Evolutionary conservation across 31 red algal species (phyloP), one percentile per base, ranked within the genome.

Genomic region (Odonthalia washingtoniensis): DNA sequence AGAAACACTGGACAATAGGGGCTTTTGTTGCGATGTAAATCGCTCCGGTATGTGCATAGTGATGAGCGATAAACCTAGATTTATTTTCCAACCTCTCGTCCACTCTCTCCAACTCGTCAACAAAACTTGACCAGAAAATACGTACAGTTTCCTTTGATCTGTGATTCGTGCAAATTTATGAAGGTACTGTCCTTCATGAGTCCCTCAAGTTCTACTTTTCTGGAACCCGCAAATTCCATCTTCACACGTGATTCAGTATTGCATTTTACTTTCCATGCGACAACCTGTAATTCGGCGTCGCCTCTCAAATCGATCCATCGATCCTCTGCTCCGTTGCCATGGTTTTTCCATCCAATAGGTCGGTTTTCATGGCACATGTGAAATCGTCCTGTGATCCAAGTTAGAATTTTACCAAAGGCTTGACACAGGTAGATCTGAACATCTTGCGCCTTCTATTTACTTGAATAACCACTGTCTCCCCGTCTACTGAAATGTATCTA

Each of bases 401-500:
- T 57, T 57, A 21, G 49, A 14, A 21, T 57, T 14, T 14, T 21
- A 21, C 9, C n/a, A n/a, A 57, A 14, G 49, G 21, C 21, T 57
- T 57, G 49, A 21, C 49, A 21, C 49, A 21, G 9, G 49, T 57
- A 9, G 21, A 57, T 21, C 49, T 9, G 21, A 57, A 57, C 9
- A 57, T 9, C 21, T 57, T 57, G 9, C 49, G 9, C 4, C 82
- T 37, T 9, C 38, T 34, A 43, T 40, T 32, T 3, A 52, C 0
- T 74, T 73, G 24, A 4, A 85, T 36, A 17, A 85, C 24, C 3
- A 74, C 82, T 42, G 82, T 0, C 32, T 85, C 0, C 2, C 68
- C 32, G 18, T 85, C 68, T 24, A 73, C 73, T 21, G 36, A 41
- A 4, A 85, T 45, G 34, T 45, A 74, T 24, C 9, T 21, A 72